phyloP scores from a whole-genome alignment of 257 asterid species.

The Cinchona pubescens region DNA sequence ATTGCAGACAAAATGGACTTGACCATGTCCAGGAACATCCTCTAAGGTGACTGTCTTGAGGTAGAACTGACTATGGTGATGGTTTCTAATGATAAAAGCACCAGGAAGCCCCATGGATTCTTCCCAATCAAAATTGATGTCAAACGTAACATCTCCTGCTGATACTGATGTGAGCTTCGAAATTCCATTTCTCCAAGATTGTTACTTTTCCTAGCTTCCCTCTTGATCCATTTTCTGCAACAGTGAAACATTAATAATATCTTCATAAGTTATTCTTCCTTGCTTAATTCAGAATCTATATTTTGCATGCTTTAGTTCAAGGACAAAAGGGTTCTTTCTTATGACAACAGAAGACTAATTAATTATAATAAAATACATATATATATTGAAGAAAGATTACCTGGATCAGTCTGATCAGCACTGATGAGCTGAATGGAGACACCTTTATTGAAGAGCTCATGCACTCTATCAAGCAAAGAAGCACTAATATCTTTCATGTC shows the following conservation, averaged over 20 bases:
- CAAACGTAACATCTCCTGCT: conserved; percentile 50
- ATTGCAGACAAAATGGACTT: conserved; percentile 62
- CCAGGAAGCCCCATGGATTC: conserved; percentile 69
- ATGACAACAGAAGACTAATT: too few species aligned
- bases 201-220: conserved; percentile 77
- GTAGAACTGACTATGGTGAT: conserved; percentile 69
- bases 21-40: conserved; percentile 63
- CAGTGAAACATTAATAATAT: not conserved
- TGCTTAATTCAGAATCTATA: not conserved
- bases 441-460: conserved; percentile 57
- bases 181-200: conserved; percentile 58
- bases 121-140: conserved; percentile 60
- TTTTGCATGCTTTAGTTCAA: not conserved
- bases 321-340: conserved; percentile 1
- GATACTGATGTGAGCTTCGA: conserved; percentile 51
- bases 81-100: conserved; percentile 61
- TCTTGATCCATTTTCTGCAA: conserved; percentile 38
- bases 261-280: not conserved
- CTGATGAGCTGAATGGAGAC: conserved; percentile 70
- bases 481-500: conserved; percentile 50
- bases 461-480: conserved; percentile 50
- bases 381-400: conserved; percentile 28
- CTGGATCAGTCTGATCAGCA: conserved; percentile 37
- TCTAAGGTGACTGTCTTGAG: conserved; percentile 60
- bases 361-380: too few species aligned